Base-by-base conservation (phyloP, 208 protist genomes). In the Trypanosoma theileri region DNA sequence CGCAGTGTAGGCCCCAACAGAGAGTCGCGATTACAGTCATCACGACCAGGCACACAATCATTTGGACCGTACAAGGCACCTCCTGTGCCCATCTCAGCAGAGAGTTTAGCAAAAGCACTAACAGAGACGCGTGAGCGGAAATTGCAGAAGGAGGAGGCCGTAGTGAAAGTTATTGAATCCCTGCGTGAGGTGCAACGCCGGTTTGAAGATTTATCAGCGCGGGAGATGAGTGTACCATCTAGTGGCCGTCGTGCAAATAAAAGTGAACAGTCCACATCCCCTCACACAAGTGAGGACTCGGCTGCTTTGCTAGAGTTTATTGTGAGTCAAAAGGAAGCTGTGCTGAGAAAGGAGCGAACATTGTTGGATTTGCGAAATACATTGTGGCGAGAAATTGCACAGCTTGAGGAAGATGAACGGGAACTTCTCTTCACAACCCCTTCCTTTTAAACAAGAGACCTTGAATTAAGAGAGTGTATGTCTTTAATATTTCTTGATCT, bases 321-420 rank as follows among this genome's bases (percentile, higher is more conserved):
- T 24, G 66, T 44, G 12, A 50, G 11, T 4, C 54, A 56, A 19
- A 71, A 71, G 44, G 58, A 71, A 55, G 44, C 66, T 0, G 44
- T 71, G 40, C 21, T 46, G 35, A 13, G 17, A 0, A 62, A 71
- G 50, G 57, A 63, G 44, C 22, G 35, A 40, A 40, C 62, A 26
- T 19, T 71, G 46, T 10, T 71, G 14, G 56, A 63, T 11, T 21
- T 65, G 42, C 66, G 66, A 1, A 71, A 71, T 45, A 46, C 28
- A n/a, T 45, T 71, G 6, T 71, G 66, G 66, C 66, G 48, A 26
- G 66, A 63, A 52, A 71, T 71, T 31, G 54, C 58, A 6, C 48
- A 71, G 26, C 56, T 71, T 51, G 58, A 71, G 10, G 66, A 71
- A 21, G 58, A 71, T 35, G 66, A 71, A 26, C 45, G 58, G 17